These are phyloP conservation scores for Metarhizium guizhouense DNA, from an alignment of 2,329 filamentous ascomycete genomes.

Conservation along the genomic window DNA sequence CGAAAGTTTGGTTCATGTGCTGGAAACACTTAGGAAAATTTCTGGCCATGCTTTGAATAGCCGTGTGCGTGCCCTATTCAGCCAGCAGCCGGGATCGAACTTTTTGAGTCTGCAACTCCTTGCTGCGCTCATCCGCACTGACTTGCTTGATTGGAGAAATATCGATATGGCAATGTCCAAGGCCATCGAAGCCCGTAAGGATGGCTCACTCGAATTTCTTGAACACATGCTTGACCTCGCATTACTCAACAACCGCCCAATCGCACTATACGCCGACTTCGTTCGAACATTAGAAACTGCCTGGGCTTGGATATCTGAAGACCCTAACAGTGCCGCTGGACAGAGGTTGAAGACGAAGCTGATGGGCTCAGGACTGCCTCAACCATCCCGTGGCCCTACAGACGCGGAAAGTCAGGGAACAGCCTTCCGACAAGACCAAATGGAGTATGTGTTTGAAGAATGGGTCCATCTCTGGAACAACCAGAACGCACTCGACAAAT, in stretches of 20 bases:
- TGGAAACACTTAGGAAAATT: slow-evolving; percentile 53
- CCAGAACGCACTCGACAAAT: slow-evolving; percentile 64
- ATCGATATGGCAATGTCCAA: slow-evolving; percentile 67
- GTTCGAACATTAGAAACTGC: slow-evolving; percentile 72
- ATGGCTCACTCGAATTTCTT: slow-evolving; percentile 69
- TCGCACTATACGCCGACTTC: slow-evolving; percentile 78
- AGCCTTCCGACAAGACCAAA: slow-evolving; percentile 63
- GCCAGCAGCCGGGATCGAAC: slow-evolving; percentile 44
- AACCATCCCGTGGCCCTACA: slow-evolving; percentile 33
- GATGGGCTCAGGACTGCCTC: slow-evolving; percentile 29
- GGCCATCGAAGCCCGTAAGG: slow-evolving; percentile 61
- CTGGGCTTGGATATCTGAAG: slow-evolving; percentile 71
- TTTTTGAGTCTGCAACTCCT: slow-evolving; percentile 51
- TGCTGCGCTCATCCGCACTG: slow-evolving; percentile 47
- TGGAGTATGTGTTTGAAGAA: slow-evolving; percentile 93
- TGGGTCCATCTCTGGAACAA: slow-evolving; percentile 81
- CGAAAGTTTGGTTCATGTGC: slow-evolving; percentile 53
- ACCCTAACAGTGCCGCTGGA: slow-evolving; percentile 54
- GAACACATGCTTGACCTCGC: slow-evolving; percentile 70
- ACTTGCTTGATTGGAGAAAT: slow-evolving; percentile 52
- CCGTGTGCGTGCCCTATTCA: slow-evolving; percentile 47
- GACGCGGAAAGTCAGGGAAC: slow-evolving; percentile 37
- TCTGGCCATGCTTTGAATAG: slow-evolving; percentile 44
- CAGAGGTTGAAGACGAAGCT: slow-evolving; percentile 63
- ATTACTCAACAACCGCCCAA: slow-evolving; percentile 67